These are phyloP conservation scores for Diaporthe sp. DNA, from an alignment of 2,329 filamentous ascomycete genomes.

Conservation along the genomic window DNA sequence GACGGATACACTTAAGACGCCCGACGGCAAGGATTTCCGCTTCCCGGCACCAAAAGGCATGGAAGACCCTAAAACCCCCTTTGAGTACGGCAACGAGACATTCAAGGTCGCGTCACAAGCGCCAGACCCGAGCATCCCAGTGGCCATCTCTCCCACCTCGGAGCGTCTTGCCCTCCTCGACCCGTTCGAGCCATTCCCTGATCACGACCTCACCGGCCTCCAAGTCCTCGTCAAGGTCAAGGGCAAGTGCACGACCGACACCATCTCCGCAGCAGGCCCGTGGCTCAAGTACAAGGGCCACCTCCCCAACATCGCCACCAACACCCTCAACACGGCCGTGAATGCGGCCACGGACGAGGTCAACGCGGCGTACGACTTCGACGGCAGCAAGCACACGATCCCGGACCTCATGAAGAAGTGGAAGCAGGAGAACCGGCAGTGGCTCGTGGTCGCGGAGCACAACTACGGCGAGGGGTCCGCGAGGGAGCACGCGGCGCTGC, in stretches of 20 bases:
- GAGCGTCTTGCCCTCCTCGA: constrained; percentile 91
- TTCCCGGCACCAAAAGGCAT: constrained; percentile 85
- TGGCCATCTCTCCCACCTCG: constrained; percentile 89
- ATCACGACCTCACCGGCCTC: constrained; percentile 80
- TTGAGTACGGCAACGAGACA: constrained; percentile 81
- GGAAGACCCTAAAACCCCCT: constrained; percentile 73
- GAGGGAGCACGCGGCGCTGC: constrained; percentile 88
- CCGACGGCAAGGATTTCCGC: constrained; percentile 85
- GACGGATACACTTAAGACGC: constrained; percentile 85
- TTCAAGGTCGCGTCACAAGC: constrained; percentile 81
- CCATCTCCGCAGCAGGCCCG: constrained; percentile 95
- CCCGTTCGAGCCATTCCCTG: constrained; percentile 88
- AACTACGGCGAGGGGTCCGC: constrained; percentile 94
- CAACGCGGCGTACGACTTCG: constrained; percentile 90
- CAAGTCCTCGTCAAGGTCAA: constrained; percentile 95
- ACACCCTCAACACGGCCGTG: constrained; percentile 95
- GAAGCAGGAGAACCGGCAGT: constrained; percentile 81
- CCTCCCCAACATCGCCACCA: constrained; percentile 96
- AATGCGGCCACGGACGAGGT: constrained; percentile 94
- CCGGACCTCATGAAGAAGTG: constrained; percentile 89
- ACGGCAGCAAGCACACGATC: constrained; percentile 82
- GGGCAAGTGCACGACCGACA: constrained; percentile 98
- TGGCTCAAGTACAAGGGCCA: constrained; percentile 99
- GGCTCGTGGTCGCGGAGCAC: constrained; percentile 97
- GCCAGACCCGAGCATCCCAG: constrained; percentile 78